Conservation (phyloP, 345 rosid genomes). For the Syzygium aqueum region DNA sequence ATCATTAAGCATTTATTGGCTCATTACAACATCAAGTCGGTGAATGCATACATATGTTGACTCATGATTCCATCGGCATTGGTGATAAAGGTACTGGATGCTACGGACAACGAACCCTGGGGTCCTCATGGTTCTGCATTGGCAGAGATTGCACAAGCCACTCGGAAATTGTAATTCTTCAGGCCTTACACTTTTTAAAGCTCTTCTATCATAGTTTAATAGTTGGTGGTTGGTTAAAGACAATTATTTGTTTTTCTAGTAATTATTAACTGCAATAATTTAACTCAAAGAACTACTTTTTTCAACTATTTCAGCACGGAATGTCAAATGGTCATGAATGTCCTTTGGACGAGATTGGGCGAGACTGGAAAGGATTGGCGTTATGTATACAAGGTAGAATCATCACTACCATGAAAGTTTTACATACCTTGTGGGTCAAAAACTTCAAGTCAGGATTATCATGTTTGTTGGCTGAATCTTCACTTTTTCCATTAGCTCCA, state of each 20-base stretch:
- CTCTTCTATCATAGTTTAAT: not conserved
- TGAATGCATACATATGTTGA: not conserved
- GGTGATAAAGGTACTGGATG: conserved; percentile 75
- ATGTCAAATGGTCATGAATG: conserved; percentile 91
- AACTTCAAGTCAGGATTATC: not conserved
- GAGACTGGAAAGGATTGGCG: conserved; percentile 99
- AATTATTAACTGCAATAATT: not conserved
- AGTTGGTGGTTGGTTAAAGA: not conserved
- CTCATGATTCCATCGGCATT: not conserved
- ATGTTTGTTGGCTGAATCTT: not conserved
- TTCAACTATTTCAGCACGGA: conserved; percentile 47
- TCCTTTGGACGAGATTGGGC: conserved; percentile 79
- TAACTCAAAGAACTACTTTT: not conserved
- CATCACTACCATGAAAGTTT: not conserved
- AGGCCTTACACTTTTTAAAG: not conserved
- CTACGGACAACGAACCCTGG: conserved; percentile 98
- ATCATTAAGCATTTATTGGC: not conserved
- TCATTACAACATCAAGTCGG: not conserved
- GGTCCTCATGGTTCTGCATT: conserved; percentile 96
- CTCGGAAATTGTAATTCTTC: conserved; percentile 69
- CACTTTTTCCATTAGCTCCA: not conserved
- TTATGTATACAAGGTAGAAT: conserved; percentile 81
- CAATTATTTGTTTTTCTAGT: not conserved
- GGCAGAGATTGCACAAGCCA: conserved; percentile 91
- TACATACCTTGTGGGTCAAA: not conserved